phyloP scores from a whole-genome alignment of 805 yeast species.

The Peterozyma toletana region DNA sequence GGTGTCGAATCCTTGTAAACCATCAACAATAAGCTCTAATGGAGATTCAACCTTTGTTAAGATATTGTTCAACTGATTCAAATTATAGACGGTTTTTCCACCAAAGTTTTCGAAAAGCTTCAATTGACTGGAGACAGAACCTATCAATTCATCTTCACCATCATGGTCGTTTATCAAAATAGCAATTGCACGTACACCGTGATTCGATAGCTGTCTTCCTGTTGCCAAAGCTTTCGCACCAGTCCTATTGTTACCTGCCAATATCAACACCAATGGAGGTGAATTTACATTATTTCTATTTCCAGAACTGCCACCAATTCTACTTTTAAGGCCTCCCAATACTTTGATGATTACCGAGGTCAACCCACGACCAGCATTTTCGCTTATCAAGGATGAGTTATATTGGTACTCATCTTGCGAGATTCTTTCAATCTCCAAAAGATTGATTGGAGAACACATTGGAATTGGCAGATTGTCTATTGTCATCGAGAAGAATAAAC shows the following conservation, averaged over 20 bases:
- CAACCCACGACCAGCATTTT: conserved; percentile 64
- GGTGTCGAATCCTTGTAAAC: conserved; percentile 76
- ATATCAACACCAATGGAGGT: conserved; percentile 66
- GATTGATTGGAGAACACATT: conserved; percentile 69
- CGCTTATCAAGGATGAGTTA: conserved; percentile 39
- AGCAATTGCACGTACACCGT: conserved; percentile 63
- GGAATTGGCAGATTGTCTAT: conserved; percentile 32
- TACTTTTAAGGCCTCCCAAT: conserved; percentile 56
- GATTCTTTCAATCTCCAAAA: conserved; percentile 66
- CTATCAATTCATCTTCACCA: conserved; percentile 27
- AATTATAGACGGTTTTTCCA: conserved; percentile 50
- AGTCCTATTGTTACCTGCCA: conserved; percentile 69
- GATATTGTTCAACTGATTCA: conserved; percentile 26
- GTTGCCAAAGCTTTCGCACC: conserved; percentile 73
- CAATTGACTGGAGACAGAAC: conserved; percentile 37
- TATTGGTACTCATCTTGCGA: conserved; percentile 47
- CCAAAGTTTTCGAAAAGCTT: conserved; percentile 53
- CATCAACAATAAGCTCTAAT: conserved; percentile 74
- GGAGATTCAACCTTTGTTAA: conserved; percentile 56
- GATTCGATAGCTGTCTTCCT: conserved; percentile 72
- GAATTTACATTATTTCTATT: conserved; percentile 56
- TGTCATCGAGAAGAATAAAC: not conserved
- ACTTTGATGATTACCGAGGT: conserved; percentile 50
- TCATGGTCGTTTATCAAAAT: conserved; percentile 29
- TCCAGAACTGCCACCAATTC: conserved; percentile 37